These are phyloP conservation scores for Dillenia turbinata DNA, from an alignment of 164 flowering plant species.

Conservation along the genomic window DNA sequence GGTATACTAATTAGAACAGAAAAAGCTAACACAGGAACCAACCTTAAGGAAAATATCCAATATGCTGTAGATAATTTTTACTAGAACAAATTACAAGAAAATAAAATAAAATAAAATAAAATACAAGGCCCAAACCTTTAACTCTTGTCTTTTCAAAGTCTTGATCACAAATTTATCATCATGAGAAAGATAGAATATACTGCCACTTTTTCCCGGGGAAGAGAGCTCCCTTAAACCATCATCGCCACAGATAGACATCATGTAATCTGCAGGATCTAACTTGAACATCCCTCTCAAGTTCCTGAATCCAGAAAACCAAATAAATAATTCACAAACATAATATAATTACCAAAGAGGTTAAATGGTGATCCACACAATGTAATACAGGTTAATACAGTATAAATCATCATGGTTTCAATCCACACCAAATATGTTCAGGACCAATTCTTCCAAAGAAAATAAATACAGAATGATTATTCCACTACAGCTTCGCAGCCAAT, in stretches of 20 bases:
- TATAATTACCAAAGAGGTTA: neutral
- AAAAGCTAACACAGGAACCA: no score
- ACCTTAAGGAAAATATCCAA: no score
- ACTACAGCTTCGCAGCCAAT: no score
- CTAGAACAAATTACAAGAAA: neutral
- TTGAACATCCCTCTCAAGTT: conserved; percentile 93
- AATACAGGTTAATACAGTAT: no score
- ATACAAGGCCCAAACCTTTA: conserved; percentile 53
- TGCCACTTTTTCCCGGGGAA: conserved; percentile 98
- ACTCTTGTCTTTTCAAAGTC: conserved; percentile 66
- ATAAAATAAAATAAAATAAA: neutral
- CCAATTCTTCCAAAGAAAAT: no score
- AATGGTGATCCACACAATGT: no score
- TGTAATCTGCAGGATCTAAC: conserved; percentile 95
- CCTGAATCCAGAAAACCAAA: conserved; percentile 39
- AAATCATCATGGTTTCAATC: no score
- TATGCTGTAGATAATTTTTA: no score
- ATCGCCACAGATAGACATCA: conserved; percentile 98
- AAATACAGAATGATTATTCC: no score
- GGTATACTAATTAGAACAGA: no score
- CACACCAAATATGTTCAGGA: no score
- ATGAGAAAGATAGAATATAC: conserved; percentile 81
- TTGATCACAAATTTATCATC: conserved; percentile 94
- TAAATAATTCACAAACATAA: neutral
- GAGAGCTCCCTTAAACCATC: conserved; percentile 86